phyloP scores from a whole-genome alignment of 1,284 basidiomycete genomes.

The Cryptococcus sp. region DNA sequence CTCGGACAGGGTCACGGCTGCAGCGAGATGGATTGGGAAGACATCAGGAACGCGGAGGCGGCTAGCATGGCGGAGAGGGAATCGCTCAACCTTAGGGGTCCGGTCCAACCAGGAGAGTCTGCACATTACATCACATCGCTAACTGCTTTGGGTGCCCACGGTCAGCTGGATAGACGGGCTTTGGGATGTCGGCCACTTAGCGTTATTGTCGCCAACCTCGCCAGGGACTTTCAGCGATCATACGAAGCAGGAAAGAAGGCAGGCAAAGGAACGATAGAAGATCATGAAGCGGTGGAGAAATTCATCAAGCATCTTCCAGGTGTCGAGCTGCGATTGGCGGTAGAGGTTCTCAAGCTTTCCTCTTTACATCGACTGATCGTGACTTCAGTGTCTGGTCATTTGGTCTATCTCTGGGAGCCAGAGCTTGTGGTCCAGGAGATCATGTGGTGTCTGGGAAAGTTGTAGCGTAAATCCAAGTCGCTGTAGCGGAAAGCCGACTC shows the following conservation, averaged over 20 bases:
- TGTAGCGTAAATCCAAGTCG: too few species aligned
- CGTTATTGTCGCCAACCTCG: conserved; percentile 15
- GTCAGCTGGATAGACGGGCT: conserved; percentile 11
- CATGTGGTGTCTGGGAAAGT: conserved; percentile 10
- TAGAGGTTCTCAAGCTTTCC: conserved; percentile 8
- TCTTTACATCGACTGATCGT: conserved; percentile 11
- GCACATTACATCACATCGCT: conserved; percentile 6
- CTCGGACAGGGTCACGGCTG: conserved; percentile 5
- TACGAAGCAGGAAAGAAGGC: conserved; percentile 6
- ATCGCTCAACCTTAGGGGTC: neutral
- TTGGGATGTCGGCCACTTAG: conserved; percentile 9
- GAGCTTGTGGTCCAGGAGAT: conserved; percentile 14
- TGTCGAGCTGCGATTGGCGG: conserved; percentile 7
- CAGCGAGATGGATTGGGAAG: conserved; percentile 8
- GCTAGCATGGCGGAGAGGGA: neutral
- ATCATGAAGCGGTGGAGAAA: conserved; percentile 6
- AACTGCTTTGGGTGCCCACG: conserved; percentile 4
- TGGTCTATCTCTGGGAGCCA: conserved; percentile 11
- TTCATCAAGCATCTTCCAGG: conserved; percentile 10
- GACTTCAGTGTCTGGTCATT: conserved; percentile 11
- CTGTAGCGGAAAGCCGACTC: too few species aligned
- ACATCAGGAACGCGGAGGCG: neutral
- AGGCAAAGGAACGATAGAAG: conserved; percentile 8
- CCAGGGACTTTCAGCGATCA: conserved; percentile 7
- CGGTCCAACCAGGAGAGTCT: conserved; percentile 8